Base-by-base conservation (phyloP, 2,329 filamentous ascomycete species). In the Aureobasidium zeae region DNA sequence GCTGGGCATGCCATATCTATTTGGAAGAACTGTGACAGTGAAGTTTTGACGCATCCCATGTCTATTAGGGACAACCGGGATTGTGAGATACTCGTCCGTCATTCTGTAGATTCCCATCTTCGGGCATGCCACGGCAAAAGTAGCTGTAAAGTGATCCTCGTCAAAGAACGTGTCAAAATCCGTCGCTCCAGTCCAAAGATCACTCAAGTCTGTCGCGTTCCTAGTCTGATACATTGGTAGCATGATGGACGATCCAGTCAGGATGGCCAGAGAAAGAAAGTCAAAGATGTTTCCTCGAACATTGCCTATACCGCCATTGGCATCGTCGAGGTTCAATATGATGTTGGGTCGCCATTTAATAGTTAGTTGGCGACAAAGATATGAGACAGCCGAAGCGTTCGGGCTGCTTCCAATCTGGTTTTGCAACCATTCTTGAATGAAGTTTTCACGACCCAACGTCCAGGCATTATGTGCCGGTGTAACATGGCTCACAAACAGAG, bases 251-350 rank as follows among this genome's bases (percentile, higher is more conserved):
- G 69, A 68, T 43, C 69, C 69, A 30, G 67, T 64, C 56, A 70
- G 66, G 22, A 71, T 69, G 11, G 66, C 67, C 39, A 67, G 62
- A 31, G 67, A 62, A 16, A 72, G 53, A 52, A 69, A 71, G 46
- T 63, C 64, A 39, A 71, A 53, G 25, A 67, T 56, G n/a, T 62
- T 63, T 49, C 68, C 68, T 46, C 67, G 63, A 13, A 70, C 63
- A 39, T 64, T 60, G 5, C 59, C 65, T n/a, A 72, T 52, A 4
- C 65, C 67, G 3, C 67, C 70, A 2, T 63, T 56, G 5, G 62
- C 57, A n/a, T 64, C 57, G 13, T 64, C 63, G 46, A 70, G 69
- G 15, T 62, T 60, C 52, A 71, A 60, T 15, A 71, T 54, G 26
- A 71, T 51, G 3, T 62, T 63, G 1, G 59, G 55, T 1, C 57